Evolutionary conservation across 2,329 filamentous ascomycete species (phyloP).

Genomic region (Cytospora mali): DNA sequence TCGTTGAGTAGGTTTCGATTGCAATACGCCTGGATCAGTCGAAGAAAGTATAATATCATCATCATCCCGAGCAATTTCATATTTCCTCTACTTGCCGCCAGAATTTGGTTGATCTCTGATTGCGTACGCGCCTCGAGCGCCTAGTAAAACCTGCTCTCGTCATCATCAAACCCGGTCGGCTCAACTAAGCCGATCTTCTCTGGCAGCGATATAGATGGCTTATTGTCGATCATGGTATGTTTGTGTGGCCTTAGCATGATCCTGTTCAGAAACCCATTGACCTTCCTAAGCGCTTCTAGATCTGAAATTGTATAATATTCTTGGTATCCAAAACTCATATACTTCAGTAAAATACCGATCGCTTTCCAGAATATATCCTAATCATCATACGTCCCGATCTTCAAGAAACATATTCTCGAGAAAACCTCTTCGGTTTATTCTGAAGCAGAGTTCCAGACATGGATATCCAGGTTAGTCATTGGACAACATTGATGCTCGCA

Average conservation of each 20-base stretch:
- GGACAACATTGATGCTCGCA: neutral
- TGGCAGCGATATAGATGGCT: conserved; percentile 69
- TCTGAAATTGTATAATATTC: neutral
- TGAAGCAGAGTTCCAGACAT: neutral
- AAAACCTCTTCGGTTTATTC: neutral
- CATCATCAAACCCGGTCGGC: conserved; percentile 64
- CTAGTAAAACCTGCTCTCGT: conserved; percentile 64
- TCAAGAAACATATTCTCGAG: conserved; percentile 42
- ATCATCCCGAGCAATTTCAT: conserved; percentile 63
- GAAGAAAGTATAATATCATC: conserved; percentile 73
- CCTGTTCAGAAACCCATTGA: conserved; percentile 64
- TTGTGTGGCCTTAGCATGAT: conserved; percentile 81
- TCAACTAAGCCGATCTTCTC: conserved; percentile 61
- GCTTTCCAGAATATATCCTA: conserved; percentile 40
- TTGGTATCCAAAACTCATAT: too few relatives aligned
- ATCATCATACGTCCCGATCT: conserved; percentile 25
- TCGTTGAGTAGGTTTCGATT: conserved; percentile 64
- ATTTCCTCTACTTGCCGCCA: neutral
- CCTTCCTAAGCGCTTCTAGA: conserved; percentile 40
- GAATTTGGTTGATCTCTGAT: neutral
- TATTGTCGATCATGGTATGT: conserved; percentile 71
- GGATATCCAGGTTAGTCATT: neutral
- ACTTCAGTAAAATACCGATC: neutral
- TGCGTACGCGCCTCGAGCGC: neutral
- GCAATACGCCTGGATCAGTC: conserved; percentile 74